Conservation (phyloP, 306 rosid genomes). For the Cicer pinnatifidum region DNA sequence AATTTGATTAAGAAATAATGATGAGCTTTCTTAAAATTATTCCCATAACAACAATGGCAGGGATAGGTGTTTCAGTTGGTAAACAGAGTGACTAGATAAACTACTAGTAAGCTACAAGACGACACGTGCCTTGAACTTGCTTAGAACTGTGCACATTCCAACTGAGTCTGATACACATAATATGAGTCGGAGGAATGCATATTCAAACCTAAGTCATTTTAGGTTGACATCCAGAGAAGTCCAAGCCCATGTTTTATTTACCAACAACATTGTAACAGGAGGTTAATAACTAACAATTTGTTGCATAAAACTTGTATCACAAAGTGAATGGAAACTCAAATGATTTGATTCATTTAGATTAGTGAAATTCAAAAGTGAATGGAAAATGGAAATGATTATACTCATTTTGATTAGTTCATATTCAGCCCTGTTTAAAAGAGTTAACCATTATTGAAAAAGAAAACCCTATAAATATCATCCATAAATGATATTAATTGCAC, state of each 20-base stretch:
- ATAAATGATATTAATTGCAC: constrained; percentile 11
- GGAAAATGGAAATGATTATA: background rate
- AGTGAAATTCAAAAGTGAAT: background rate
- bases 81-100: constrained; percentile 15
- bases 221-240: background rate
- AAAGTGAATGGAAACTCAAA: too few relatives aligned
- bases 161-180: too few relatives aligned
- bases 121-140: constrained; percentile 9
- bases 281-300: background rate
- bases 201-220: constrained; percentile 13
- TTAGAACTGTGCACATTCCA: too few relatives aligned
- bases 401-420: background rate
- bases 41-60: constrained; percentile 3
- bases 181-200: background rate
- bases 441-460: constrained; percentile 5
- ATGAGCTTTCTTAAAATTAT: constrained; percentile 13
- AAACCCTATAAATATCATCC: background rate
- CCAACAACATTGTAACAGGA: background rate
- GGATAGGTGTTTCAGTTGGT: constrained; percentile 21
- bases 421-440: background rate
- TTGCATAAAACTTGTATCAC: background rate
- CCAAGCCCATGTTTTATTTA: background rate
- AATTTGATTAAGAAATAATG: constrained; percentile 26
- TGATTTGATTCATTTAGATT: too few relatives aligned
- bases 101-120: constrained; percentile 7